Conservation (phyloP, 768 basidiomycete species). For the Lactarius quietus region DNA sequence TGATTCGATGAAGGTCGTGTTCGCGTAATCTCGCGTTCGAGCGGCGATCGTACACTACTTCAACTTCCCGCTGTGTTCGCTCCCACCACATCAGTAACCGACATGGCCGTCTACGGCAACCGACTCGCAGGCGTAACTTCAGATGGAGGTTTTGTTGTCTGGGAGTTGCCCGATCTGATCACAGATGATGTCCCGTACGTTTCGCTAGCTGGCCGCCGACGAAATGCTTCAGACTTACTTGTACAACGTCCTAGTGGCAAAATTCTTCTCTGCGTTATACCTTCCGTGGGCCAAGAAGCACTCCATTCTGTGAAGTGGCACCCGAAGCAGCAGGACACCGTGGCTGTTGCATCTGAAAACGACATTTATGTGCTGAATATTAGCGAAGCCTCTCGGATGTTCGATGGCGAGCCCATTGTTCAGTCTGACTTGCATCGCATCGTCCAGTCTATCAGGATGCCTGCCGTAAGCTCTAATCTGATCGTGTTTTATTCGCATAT, state of each 20-base stretch:
- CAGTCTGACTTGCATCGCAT: slow-evolving; percentile 69
- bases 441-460: slow-evolving; percentile 60
- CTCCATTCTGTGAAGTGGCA: slow-evolving; percentile 88
- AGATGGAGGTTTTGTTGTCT: slow-evolving; percentile 85
- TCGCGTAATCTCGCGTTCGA: slow-evolving; percentile 83
- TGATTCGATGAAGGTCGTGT: slow-evolving; percentile 55
- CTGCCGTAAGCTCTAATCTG: slow-evolving; percentile 53
- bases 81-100: slow-evolving; percentile 59
- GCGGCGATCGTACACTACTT: slow-evolving; percentile 83
- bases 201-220: neutral
- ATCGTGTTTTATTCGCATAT: neutral
- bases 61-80: slow-evolving; percentile 65
- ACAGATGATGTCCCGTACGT: slow-evolving; percentile 85
- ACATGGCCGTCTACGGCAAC: slow-evolving; percentile 84
- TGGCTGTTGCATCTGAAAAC: slow-evolving; percentile 79
- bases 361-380: slow-evolving; percentile 77
- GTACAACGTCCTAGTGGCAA: slow-evolving; percentile 46
- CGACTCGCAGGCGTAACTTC: slow-evolving; percentile 82
- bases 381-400: slow-evolving; percentile 52
- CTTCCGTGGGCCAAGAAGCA: slow-evolving; percentile 54
- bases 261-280: slow-evolving; percentile 65
- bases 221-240: slow-evolving; percentile 7
- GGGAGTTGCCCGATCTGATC: slow-evolving; percentile 80
- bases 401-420: slow-evolving; percentile 61
- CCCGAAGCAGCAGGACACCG: slow-evolving; percentile 71